phyloP scores from a whole-genome alignment of 2,329 filamentous ascomycete species.

The Phyllosticta citrichinensis region DNA sequence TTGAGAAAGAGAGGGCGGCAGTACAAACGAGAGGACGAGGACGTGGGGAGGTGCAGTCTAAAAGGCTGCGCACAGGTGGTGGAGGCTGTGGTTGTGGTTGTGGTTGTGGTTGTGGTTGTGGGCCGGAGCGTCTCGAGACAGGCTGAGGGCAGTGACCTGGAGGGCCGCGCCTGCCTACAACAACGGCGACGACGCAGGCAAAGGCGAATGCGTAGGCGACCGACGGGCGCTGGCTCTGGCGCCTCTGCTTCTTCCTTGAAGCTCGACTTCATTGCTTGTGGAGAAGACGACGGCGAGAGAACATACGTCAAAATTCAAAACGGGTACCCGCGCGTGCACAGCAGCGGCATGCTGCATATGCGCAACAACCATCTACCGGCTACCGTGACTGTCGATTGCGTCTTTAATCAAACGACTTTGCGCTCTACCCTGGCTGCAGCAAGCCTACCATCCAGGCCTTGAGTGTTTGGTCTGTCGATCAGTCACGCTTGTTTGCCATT shows the following conservation, averaged over 20 bases:
- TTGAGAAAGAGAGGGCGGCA: not conserved
- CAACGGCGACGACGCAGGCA: not conserved
- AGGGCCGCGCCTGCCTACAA: not conserved
- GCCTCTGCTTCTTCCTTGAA: not conserved
- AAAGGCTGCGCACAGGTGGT: not conserved
- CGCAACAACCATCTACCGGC: not conserved
- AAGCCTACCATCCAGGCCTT: not conserved
- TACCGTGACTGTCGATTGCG: not conserved
- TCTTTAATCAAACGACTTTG: not conserved
- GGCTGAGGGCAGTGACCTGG: not conserved
- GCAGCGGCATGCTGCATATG: not conserved
- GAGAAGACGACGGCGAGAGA: not conserved
- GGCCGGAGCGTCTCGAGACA: not conserved
- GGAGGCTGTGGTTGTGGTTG: not conserved
- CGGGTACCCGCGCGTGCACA: not conserved
- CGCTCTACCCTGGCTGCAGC: not conserved
- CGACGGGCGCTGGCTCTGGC: not conserved
- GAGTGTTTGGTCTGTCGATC: not conserved
- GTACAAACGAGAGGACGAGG: not conserved
- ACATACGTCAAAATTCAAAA: not conserved
- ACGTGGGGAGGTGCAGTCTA: not conserved
- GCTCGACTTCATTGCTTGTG: not conserved
- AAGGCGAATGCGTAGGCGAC: not conserved
- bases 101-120: not conserved
- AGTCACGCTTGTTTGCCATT: not conserved